Conservation (phyloP, 2,329 filamentous ascomycete species). For the Epichloe sp. region DNA sequence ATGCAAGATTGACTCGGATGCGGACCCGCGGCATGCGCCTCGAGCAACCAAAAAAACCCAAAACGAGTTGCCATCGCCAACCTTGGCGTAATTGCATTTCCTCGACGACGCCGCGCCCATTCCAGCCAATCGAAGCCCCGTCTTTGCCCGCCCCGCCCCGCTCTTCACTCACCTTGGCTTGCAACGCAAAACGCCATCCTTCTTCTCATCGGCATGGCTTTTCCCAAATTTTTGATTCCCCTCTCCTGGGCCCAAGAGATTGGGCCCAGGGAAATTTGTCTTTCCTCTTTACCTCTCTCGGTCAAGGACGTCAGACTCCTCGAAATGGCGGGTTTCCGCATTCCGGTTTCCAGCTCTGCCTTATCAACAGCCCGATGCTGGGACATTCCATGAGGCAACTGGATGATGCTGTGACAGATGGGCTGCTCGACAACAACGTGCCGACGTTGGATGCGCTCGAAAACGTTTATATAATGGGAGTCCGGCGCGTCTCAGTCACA, state of each 20-base stretch:
- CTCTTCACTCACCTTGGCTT: too few species aligned
- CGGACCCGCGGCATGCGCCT: too few species aligned
- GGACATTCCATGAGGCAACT: not conserved
- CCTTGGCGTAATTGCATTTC: too few species aligned
- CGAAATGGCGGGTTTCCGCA: not conserved
- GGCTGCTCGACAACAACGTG: too few species aligned
- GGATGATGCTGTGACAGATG: not conserved
- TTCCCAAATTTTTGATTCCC: constrained; percentile 9
- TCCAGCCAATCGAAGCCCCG: not conserved
- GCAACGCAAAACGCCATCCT: not conserved
- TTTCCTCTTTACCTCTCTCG: not conserved
- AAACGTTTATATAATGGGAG: not conserved
- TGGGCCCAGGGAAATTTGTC: not conserved
- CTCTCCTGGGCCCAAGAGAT: too few species aligned
- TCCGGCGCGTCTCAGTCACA: not conserved
- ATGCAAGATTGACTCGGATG: too few species aligned
- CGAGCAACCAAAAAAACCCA: too few species aligned
- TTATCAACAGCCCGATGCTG: not conserved
- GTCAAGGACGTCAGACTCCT: not conserved
- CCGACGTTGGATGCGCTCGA: not conserved
- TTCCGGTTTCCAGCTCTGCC: not conserved
- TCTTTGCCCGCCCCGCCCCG: too few species aligned
- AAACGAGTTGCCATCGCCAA: too few species aligned
- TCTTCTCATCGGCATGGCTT: not conserved
- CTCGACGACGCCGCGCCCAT: not conserved